Conservation (phyloP, 176 grass and related monocot genomes). For the Ampelocalamus luodianensis region DNA sequence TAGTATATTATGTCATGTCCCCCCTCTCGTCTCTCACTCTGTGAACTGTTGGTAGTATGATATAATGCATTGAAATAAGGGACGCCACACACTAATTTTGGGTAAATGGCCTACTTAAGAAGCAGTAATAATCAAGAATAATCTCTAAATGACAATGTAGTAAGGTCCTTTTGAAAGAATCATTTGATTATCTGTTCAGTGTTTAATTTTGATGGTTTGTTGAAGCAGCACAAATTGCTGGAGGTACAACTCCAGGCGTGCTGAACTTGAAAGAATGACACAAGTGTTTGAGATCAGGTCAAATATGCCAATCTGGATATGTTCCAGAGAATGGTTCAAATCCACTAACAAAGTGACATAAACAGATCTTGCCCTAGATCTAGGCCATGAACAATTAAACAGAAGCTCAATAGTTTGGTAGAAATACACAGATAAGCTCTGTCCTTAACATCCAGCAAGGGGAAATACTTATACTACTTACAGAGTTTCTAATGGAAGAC, state of each 20-base stretch:
- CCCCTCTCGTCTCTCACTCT: neutral
- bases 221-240: neutral
- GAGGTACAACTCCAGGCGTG: neutral
- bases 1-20: neutral
- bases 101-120: neutral
- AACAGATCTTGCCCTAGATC: neutral
- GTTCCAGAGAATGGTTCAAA: neutral
- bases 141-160: neutral
- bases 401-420: conserved; percentile 25
- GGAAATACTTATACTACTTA: conserved; percentile 4
- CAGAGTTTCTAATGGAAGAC: neutral
- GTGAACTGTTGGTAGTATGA: conserved; percentile 11
- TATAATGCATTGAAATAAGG: neutral
- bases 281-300: neutral
- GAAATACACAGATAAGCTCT: neutral
- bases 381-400: neutral
- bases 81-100: neutral
- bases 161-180: neutral
- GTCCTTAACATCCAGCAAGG: conserved; percentile 3
- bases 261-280: conserved; percentile 15
- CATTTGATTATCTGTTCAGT: conserved; percentile 26
- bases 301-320: neutral
- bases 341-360: neutral
- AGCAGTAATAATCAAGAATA: conserved; percentile 7
- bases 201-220: neutral